Evolutionary conservation across 768 basidiomycete species (phyloP).

Genomic region (Macrolepiota fuliginosa): DNA sequence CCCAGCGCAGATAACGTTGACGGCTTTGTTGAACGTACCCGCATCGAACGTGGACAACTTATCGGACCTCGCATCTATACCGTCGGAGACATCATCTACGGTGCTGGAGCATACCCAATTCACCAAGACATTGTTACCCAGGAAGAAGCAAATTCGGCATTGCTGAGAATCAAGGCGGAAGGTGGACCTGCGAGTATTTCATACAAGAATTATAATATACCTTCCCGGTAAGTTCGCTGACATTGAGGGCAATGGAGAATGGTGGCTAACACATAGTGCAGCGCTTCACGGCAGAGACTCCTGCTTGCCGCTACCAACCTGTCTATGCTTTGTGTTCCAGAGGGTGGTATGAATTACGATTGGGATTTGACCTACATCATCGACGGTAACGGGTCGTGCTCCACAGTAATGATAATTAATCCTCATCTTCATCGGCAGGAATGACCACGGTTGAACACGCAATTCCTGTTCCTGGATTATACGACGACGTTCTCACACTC

Average conservation of each 20-base stretch:
- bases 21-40: slow-evolving; percentile 63
- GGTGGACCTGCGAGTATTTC: slow-evolving; percentile 69
- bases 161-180: slow-evolving; percentile 68
- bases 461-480: slow-evolving; percentile 60
- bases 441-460: slow-evolving; percentile 79
- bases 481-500: slow-evolving; percentile 63
- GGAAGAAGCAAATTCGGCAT: slow-evolving; percentile 62
- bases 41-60: slow-evolving; percentile 66
- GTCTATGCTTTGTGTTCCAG: slow-evolving; percentile 70
- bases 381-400: slow-evolving; percentile 47
- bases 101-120: slow-evolving; percentile 38
- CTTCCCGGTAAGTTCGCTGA: slow-evolving; percentile 47
- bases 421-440: slow-evolving; percentile 34
- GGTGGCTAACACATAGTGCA: slow-evolving; percentile 16
- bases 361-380: slow-evolving; percentile 79
- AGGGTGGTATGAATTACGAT: slow-evolving; percentile 78
- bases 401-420: neutral
- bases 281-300: slow-evolving; percentile 67
- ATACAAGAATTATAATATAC: slow-evolving; percentile 77
- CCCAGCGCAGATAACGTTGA: slow-evolving; percentile 63
- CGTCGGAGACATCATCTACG: slow-evolving; percentile 64
- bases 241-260: neutral
- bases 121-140: slow-evolving; percentile 66
- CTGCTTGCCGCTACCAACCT: slow-evolving; percentile 59
- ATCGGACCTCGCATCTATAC: slow-evolving; percentile 74